phyloP scores from a whole-genome alignment of 352 stramenopile genomes.

The Globisporangium paroecandrum region DNA sequence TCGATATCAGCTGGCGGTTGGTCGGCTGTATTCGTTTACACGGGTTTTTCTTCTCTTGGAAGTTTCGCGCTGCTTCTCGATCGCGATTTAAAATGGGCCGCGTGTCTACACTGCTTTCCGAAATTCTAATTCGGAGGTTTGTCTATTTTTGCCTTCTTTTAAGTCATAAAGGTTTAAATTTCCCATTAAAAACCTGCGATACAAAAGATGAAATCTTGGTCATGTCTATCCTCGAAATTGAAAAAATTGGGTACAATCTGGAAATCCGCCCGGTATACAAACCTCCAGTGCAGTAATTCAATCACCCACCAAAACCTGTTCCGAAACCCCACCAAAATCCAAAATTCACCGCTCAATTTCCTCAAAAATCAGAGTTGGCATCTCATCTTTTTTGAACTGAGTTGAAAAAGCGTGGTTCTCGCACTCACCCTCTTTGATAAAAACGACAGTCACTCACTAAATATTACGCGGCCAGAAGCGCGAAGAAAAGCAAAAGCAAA shows the following conservation, averaged over 20 bases:
- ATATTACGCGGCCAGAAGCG: slow-evolving; percentile 13
- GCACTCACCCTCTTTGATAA: slow-evolving; percentile 4
- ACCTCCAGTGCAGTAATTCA: not conserved
- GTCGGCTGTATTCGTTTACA: not conserved
- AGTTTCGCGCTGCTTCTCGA: slow-evolving; percentile 8
- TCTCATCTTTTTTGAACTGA: not conserved
- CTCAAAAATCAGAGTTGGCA: not conserved
- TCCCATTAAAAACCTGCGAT: not conserved
- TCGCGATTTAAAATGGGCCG: not conserved
- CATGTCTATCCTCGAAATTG: not conserved
- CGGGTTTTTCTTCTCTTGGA: not conserved
- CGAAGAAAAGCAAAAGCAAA: slow-evolving; percentile 4
- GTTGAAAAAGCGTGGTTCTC: slow-evolving; percentile 4
- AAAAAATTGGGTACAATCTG: not conserved
- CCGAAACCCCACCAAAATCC: not conserved
- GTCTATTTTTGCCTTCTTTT: slow-evolving; percentile 1
- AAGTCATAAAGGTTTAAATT: not conserved
- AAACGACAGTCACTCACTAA: slow-evolving; percentile 15
- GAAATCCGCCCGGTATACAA: not conserved
- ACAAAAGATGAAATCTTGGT: not conserved
- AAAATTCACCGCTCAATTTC: not conserved
- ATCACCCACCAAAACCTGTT: not conserved
- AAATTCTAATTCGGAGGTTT: not conserved
- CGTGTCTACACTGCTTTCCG: slow-evolving; percentile 3
- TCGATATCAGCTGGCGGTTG: not conserved